Percentiles rank a stretch among this genome's conserved stretches.
phyloP scores from a whole-genome alignment of 345 rosid species.

The Lepidium africanum region DNA sequence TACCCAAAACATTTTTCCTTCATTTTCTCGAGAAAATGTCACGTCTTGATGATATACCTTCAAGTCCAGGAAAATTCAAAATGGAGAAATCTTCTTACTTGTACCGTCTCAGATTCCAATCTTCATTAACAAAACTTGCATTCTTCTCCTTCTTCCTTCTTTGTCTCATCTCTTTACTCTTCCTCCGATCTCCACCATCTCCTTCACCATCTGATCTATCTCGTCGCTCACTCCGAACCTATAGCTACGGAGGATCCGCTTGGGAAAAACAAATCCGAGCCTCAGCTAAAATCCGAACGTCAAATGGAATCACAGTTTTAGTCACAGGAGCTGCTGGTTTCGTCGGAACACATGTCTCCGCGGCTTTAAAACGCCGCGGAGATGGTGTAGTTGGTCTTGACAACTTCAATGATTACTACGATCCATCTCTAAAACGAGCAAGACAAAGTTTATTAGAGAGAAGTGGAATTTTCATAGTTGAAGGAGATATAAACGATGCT shows the following conservation, averaged over 20 bases:
- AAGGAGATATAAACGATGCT: conserved; percentile 85
- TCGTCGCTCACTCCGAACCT: conserved; percentile 72
- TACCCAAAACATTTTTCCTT: background rate
- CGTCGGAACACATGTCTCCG: conserved; percentile 86
- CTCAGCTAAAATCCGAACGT: conserved; percentile 63
- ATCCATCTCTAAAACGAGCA: conserved; percentile 77
- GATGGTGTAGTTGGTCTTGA: conserved; percentile 86
- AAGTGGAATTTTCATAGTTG: conserved; percentile 66
- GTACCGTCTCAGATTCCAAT: conserved; percentile 57
- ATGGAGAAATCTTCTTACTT: conserved; percentile 74
- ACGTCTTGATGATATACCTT: conserved; percentile 72
- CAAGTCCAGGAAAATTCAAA: conserved; percentile 94
- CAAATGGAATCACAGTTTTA: conserved; percentile 61
- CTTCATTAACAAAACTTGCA: conserved; percentile 67
- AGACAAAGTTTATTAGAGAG: conserved; percentile 78
- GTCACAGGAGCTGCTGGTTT: conserved; percentile 95
- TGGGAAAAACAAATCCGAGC: conserved; percentile 66
- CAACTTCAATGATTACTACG: conserved; percentile 87
- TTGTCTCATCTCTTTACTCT: conserved; percentile 66
- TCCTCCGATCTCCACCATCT: conserved; percentile 73
- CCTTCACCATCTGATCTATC: conserved; percentile 58
- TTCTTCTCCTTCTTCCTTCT: conserved; percentile 79
- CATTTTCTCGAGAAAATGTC: conserved; percentile 38
- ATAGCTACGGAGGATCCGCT: conserved; percentile 69
- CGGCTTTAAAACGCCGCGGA: conserved; percentile 75